Evolutionary conservation across 2,329 filamentous ascomycete species (phyloP), one percentile per base, ranked within the genome.

Genomic region (Mycosphaerella arachidis): DNA sequence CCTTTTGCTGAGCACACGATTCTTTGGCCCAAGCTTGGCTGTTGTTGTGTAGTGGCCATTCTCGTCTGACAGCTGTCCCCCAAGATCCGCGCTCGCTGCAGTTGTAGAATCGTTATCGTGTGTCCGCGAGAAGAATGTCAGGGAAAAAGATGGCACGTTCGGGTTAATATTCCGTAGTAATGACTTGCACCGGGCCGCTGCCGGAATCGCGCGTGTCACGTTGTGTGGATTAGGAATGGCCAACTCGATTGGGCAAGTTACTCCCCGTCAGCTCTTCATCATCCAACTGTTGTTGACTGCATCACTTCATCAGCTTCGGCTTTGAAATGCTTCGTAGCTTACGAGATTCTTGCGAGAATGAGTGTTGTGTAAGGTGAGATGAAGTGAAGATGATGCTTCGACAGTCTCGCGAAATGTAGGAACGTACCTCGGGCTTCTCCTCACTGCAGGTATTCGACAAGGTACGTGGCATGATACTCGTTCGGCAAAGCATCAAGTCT

Each of bases 1-100:
- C 56, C 55, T 58, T 51, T 62, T 16, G 59, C 62, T 58, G 56
- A 60, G 51, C 53, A 55, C 31, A 60, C 48, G 35, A 64, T 62
- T 18, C 57, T 50, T 35, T 53, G 56, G 12, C 60, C 40, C 12
- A 62, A n/a, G n/a, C 46, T 50, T 10, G 27, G 45, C 43, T 33
- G 40, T 37, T 50, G 43, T n/a, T 46, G 46, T 27, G 46, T n/a
- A 6, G 46, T 50, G 10, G 24, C 46, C 46, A 50, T 50, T 27
- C 10, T 50, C 13, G 5, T 10, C 20, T 12, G 12, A 20, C 24
- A 29, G 10, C 10, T 43, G n/a, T 7, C 5, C 9, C 46, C 20
- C 8, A 29, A 29, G 5, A 10, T 20, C 18, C 1, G 6, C 13
- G 20, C 46, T 50, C 46, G 46, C 20, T 50, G 46, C 46, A 50